phyloP scores from a whole-genome alignment of 306 rosid genomes.

The Vigna nakashimae region DNA sequence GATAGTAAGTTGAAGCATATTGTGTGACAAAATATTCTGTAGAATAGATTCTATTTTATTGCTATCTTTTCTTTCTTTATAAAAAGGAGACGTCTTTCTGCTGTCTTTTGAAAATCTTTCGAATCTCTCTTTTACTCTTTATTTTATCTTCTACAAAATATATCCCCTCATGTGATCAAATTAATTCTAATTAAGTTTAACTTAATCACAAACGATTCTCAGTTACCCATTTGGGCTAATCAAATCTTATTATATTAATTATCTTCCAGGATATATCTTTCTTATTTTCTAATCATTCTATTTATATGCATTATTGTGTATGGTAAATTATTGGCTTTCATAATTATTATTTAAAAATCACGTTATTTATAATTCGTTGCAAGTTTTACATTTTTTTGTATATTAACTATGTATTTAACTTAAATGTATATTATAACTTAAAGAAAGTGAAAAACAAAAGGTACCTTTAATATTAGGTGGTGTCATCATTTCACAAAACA shows the following conservation, averaged over 20 bases:
- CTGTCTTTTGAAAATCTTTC: conserved; percentile 49
- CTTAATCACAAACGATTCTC: background rate
- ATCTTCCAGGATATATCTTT: background rate
- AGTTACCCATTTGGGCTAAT: background rate
- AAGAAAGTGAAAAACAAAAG: background rate
- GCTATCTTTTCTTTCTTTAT: conserved; percentile 58
- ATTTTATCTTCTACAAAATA: conserved; percentile 35
- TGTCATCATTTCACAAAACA: conserved; percentile 27
- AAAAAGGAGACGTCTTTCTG: conserved; percentile 65
- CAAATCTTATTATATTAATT: background rate
- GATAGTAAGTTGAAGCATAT: conserved; percentile 42
- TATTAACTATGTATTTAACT: background rate
- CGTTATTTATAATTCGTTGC: background rate
- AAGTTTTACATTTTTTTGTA: background rate
- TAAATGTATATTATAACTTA: background rate
- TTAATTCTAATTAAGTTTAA: background rate
- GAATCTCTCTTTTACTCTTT: conserved; percentile 30
- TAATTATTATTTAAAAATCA: background rate
- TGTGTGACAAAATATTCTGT: conserved; percentile 51
- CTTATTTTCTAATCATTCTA: background rate
- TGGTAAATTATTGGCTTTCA: background rate
- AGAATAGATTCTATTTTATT: conserved; percentile 66
- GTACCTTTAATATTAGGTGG: conserved; percentile 1
- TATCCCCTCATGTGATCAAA: conserved; percentile 19
- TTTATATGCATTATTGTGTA: background rate